Evolutionary conservation across 2,329 filamentous ascomycete genomes (phyloP), one percentile per base, ranked within the genome.

Genomic region (Aureobasidium sp.): DNA sequence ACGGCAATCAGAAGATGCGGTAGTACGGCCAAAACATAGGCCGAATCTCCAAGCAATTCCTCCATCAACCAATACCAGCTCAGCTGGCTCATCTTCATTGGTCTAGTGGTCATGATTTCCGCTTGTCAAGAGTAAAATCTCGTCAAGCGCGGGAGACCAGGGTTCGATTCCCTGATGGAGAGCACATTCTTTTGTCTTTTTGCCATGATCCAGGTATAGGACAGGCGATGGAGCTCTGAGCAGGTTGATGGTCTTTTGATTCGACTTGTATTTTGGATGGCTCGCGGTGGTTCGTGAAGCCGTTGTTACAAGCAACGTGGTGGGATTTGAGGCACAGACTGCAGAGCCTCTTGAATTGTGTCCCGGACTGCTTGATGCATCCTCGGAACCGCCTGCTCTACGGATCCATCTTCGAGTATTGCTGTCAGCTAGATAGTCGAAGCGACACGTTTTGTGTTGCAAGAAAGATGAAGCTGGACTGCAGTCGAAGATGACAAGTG

Each of bases 91-190:
- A 55, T 62, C 59, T 61, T 61, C 47, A 50, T 61, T 61, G 59
- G 59, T 61, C 59, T 50, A 57, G 39, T 61, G 59, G 59, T 61
- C 59, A 61, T 61, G 59, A 61, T 61, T 61, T 61, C 59, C 59
- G 59, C 59, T 61, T 61, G 59, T 61, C 59, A 61, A 36, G 37
- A 44, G 37, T 44, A 44, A 34, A 57, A 44, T 41, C 37, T 46
- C 53, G 53, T 57, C 63, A 68, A 65, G 64, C 68, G 66, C 68
- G 63, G 68, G 67, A 71, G 69, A 68, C 70, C 67, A 67, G 68
- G 67, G 67, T 72, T 70, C 69, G 67, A 71, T 68, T 70, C 69
- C 67, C 65, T 67, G 67, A 59, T 39, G 37, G 34, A 37, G 60
- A 62, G 60, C 60, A 48, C 26, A 32, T 34, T 39, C 20, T 27